Evolutionary conservation across 306 rosid genomes (phyloP), one percentile per base, ranked within the genome.

Genomic region (Citrullus amarus): DNA sequence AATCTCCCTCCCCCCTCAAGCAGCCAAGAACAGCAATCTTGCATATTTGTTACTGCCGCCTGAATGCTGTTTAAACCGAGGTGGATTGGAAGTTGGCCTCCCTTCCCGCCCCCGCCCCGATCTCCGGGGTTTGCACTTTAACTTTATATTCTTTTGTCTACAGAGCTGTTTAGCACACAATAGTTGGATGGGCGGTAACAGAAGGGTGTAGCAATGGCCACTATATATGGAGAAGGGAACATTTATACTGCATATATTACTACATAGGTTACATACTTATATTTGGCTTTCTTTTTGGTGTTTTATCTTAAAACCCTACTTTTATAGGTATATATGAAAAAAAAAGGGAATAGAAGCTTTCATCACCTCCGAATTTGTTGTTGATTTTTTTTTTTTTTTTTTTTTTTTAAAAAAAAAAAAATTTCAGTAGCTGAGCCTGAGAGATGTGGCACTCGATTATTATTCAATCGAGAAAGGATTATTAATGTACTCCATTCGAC

Each of bases 221-320:
- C 14, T 46, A 56, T 46, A 70, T 41, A 41, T 8, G 59, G 43
- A 20, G 76, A 70, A 72, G 25, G 11, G 28, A 16, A 30, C 57
- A 74, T 74, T 53, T 8, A 51, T 73, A 32, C 77, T 71, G 77
- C 60, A 53, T 74, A 72, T 50, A 50, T 71, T 70, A 70, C 28
- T 6, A 71, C 50, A 8, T 2, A 48, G 20, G 32, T 43, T 22
- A 12, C 28, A 25, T 25, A 25, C 28, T 22, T 22, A 22, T 70
- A 43, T 46, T 70, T 44, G 76, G 38, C 7, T 46, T 46, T 46
- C 56, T 46, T 70, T 13, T 71, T 8, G 39, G 58, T 53, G 38
- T 46, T 22, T 69, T n/a, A 70, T 46, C 56, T 41, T 3, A 6
- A 71, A 71, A 12, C 75, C 36, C 2, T 17, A 15, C 18, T 43